Conservation (phyloP, 164 flowering plant genomes). For the Pachysandra terminalis region DNA sequence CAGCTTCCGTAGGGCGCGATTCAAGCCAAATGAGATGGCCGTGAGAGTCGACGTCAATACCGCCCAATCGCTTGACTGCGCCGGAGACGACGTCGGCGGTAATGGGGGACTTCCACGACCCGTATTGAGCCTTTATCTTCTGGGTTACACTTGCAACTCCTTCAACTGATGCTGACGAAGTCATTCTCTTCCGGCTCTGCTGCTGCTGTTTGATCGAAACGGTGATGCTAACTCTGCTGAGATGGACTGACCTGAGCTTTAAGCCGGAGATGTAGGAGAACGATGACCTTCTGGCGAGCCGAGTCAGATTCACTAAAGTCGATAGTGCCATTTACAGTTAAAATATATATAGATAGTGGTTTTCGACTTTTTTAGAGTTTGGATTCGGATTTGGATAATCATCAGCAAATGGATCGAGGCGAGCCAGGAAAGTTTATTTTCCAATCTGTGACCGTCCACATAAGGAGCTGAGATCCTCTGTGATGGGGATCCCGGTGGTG, state of each 20-base stretch:
- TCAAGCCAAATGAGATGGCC: conserved; percentile 85
- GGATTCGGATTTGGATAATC: too few species aligned
- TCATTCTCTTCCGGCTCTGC: conserved; percentile 10
- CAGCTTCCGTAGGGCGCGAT: conserved; percentile 75
- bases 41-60: conserved; percentile 50
- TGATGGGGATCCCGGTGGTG: too few species aligned
- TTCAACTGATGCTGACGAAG: conserved; percentile 8
- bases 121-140: conserved; percentile 67
- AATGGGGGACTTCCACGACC: conserved; percentile 95
- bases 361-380: too few species aligned
- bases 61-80: conserved; percentile 71
- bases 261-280: not conserved
- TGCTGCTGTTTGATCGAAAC: not conserved
- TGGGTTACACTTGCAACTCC: conserved; percentile 3
- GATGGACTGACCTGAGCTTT: not conserved
- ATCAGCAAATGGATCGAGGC: too few species aligned
- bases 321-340: not conserved
- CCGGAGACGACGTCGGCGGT: conserved; percentile 83
- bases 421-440: too few species aligned
- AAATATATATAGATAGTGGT: too few species aligned
- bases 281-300: not conserved
- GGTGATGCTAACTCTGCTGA: not conserved
- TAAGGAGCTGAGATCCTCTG: too few species aligned
- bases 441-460: too few species aligned
- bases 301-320: not conserved